These are phyloP conservation scores for Pisolithus albus DNA, from an alignment of 768 basidiomycete species.

Conservation along the genomic window DNA sequence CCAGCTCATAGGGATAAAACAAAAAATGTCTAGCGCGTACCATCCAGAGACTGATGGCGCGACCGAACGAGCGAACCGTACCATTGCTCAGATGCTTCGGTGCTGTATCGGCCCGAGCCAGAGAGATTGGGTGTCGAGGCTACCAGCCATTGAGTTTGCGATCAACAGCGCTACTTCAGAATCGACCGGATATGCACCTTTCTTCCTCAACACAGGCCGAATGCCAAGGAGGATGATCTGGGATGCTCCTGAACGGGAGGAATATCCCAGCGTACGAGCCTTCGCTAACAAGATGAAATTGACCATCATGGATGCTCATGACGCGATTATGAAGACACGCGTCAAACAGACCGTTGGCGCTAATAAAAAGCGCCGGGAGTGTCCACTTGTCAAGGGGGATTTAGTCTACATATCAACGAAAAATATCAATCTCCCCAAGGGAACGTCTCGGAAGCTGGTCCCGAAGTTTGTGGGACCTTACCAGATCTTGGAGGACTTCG, in stretches of 20 bases:
- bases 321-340: too few species aligned
- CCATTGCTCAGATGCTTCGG: constrained; percentile 26
- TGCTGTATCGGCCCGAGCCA: constrained; percentile 12
- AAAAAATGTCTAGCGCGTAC: constrained; percentile 33
- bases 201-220: too few species aligned
- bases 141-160: background rate
- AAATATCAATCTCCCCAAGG: constrained; percentile 24
- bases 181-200: too few species aligned
- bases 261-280: too few species aligned
- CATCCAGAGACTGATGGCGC: constrained; percentile 39
- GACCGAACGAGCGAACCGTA: constrained; percentile 30
- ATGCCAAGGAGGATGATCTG: too few species aligned
- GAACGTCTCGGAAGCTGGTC: constrained; percentile 27
- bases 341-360: background rate
- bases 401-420: constrained; percentile 22
- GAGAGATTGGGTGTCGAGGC: background rate
- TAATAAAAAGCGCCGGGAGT: constrained; percentile 25
- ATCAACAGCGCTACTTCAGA: too few species aligned
- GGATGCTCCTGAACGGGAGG: too few species aligned
- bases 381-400: constrained; percentile 18
- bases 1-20: constrained; percentile 21
- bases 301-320: too few species aligned
- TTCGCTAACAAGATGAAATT: too few species aligned
- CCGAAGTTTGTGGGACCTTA: constrained; percentile 28
- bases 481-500: constrained; percentile 10